phyloP scores from a whole-genome alignment of 768 basidiomycete genomes.

The Pulveroboletus sp. region DNA sequence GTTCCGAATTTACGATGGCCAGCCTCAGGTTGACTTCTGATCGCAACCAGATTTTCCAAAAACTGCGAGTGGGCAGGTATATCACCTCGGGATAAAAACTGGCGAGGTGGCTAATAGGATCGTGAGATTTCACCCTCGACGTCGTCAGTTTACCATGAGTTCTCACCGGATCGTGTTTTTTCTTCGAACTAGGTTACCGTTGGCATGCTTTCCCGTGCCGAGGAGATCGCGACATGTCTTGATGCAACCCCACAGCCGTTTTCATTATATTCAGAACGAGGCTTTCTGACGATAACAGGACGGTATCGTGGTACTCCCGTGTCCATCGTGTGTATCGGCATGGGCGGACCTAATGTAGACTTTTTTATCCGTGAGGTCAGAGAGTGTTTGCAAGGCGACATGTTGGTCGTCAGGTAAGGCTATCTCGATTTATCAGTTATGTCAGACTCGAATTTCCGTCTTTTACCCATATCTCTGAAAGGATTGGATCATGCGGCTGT shows the following conservation, averaged over 20 bases:
- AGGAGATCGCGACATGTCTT: constrained; percentile 53
- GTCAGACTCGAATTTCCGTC: not conserved
- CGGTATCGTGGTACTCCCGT: constrained; percentile 60
- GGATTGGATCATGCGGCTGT: constrained; percentile 80
- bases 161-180: not conserved
- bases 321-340: constrained; percentile 77
- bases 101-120: constrained; percentile 84
- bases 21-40: not conserved
- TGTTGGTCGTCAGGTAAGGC: constrained; percentile 49
- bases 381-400: constrained; percentile 66
- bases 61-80: constrained; percentile 69
- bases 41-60: constrained; percentile 64
- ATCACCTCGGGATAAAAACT: constrained; percentile 71
- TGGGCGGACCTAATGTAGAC: constrained; percentile 82
- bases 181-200: constrained; percentile 58
- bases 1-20: constrained; percentile 24
- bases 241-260: constrained; percentile 62
- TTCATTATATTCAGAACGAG: constrained; percentile 66
- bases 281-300: constrained; percentile 73
- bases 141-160: not conserved
- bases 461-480: constrained; percentile 26
- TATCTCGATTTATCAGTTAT: not conserved
- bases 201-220: constrained; percentile 68
- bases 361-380: constrained; percentile 82
- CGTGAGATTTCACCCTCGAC: constrained; percentile 36